Evolutionary conservation across 805 yeast species (phyloP).

Genomic region (Saccharomycopsis babjevae): DNA sequence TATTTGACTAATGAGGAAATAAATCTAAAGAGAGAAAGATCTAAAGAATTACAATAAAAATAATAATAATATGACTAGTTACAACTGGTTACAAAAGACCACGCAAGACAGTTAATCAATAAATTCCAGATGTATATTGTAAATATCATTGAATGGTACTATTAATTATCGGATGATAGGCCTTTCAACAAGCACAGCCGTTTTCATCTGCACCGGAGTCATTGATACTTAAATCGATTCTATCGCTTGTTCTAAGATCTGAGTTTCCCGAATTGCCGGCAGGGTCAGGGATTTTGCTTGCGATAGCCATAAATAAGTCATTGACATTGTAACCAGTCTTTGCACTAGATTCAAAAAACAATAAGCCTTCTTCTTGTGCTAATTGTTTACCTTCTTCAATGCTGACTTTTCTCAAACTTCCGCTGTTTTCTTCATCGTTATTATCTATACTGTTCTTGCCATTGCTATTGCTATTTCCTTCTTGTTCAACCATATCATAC

Average conservation of each 20-base stretch:
- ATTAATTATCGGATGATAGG: background rate
- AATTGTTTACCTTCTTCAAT: conserved; percentile 76
- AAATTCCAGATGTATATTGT: background rate
- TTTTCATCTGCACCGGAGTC: conserved; percentile 20
- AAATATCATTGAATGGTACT: background rate
- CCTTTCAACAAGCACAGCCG: conserved; percentile 27
- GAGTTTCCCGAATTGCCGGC: conserved; percentile 2
- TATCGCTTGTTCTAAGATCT: conserved; percentile 18
- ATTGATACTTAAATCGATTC: conserved; percentile 30
- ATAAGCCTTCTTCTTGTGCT: conserved; percentile 83
- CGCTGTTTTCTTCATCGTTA: conserved; percentile 28
- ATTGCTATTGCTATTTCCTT: conserved; percentile 73
- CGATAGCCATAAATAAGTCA: conserved; percentile 85
- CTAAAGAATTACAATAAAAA: background rate
- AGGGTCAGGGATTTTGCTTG: conserved; percentile 64
- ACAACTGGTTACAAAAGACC: background rate
- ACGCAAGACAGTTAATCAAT: background rate
- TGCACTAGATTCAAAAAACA: conserved; percentile 92
- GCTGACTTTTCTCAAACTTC: conserved; percentile 57
- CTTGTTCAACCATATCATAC: conserved; percentile 58
- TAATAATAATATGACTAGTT: background rate
- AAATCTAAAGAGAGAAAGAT: background rate
- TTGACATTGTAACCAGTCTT: conserved; percentile 82
- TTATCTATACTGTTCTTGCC: conserved; percentile 25
- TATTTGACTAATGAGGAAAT: background rate